Evolutionary conservation across 495 filamentous ascomycete genomes (phyloP).

Genomic region (Achaetomiella virescens): DNA sequence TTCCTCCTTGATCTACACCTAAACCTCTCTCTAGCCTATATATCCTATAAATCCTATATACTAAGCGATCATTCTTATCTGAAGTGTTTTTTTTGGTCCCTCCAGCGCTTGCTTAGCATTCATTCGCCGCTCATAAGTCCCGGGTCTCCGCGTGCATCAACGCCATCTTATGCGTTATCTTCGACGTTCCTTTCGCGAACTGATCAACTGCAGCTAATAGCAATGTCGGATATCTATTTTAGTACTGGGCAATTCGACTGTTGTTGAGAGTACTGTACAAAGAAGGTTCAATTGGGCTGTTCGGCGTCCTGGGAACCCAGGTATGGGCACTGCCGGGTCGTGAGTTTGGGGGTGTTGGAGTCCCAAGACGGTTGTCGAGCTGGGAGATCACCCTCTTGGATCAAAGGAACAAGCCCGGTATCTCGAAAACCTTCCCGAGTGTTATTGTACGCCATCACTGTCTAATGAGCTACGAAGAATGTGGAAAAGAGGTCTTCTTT

Average conservation of each 20-base stretch:
- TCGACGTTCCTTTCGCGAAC: conserved; percentile 1
- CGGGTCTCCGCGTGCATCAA: conserved; percentile 5
- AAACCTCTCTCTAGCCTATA: background rate
- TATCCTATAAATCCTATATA: conserved; percentile 4
- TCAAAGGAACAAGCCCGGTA: conserved; percentile 12
- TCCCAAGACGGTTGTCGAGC: background rate
- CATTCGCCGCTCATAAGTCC: conserved; percentile 1
- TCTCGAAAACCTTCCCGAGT: conserved; percentile 7
- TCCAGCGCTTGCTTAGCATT: conserved; percentile 9
- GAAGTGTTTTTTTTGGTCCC: conserved; percentile 4
- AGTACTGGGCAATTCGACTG: background rate
- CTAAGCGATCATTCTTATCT: conserved; percentile 4
- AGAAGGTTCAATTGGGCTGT: conserved; percentile 3
- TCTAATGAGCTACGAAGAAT: conserved; percentile 3
- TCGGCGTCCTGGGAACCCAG: conserved; percentile 2
- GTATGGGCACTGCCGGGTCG: background rate
- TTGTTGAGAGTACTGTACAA: background rate
- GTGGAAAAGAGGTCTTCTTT: conserved; percentile 14
- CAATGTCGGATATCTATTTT: conserved; percentile 8
- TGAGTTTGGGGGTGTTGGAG: conserved; percentile 5
- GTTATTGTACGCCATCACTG: background rate
- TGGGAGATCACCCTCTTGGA: conserved; percentile 13
- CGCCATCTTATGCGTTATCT: conserved; percentile 1
- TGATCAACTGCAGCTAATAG: background rate
- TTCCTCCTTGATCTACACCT: background rate